These are phyloP conservation scores for Penicillium expansum DNA, from an alignment of 2,329 filamentous ascomycete genomes.

Conservation along the genomic window DNA sequence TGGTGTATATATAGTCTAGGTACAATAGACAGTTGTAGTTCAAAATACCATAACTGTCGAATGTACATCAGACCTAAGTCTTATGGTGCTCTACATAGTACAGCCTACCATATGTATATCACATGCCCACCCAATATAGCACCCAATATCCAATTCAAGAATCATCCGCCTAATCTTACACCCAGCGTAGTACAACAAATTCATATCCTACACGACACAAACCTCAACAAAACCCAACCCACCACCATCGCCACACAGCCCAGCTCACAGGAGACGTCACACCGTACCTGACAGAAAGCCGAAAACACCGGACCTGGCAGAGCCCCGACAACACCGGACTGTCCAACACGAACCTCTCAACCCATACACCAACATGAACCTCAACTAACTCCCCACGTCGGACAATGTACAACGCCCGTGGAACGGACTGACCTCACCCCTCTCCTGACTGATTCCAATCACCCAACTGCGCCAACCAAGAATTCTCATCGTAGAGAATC, in stretches of 20 bases:
- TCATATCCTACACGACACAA: not conserved
- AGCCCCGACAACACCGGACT: slow-evolving; percentile 47
- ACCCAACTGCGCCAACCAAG: not conserved
- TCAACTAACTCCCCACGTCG: not conserved
- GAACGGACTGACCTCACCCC: not conserved
- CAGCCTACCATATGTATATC: not conserved
- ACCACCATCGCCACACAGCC: not conserved
- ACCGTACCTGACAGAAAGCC: slow-evolving; percentile 13
- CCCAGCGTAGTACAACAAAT: not conserved
- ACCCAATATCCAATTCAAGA: too few relatives aligned
- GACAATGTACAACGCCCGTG: not conserved
- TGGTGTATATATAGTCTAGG: too few relatives aligned
- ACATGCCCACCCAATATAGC: not conserved
- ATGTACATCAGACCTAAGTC: not conserved
- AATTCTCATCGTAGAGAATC: too few relatives aligned
- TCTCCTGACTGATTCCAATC: not conserved
- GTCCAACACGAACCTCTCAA: slow-evolving; percentile 31
- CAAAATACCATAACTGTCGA: not conserved
- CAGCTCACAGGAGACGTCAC: not conserved
- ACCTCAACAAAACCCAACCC: not conserved
- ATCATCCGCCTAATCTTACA: not conserved
- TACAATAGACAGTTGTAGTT: not conserved
- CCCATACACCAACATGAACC: slow-evolving; percentile 40
- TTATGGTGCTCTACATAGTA: not conserved
- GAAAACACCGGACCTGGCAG: slow-evolving; percentile 40